Percentiles rank a stretch among this genome's conserved stretches.
Evolutionary conservation across 345 rosid genomes (phyloP).

Genomic region (Passiflora organensis): DNA sequence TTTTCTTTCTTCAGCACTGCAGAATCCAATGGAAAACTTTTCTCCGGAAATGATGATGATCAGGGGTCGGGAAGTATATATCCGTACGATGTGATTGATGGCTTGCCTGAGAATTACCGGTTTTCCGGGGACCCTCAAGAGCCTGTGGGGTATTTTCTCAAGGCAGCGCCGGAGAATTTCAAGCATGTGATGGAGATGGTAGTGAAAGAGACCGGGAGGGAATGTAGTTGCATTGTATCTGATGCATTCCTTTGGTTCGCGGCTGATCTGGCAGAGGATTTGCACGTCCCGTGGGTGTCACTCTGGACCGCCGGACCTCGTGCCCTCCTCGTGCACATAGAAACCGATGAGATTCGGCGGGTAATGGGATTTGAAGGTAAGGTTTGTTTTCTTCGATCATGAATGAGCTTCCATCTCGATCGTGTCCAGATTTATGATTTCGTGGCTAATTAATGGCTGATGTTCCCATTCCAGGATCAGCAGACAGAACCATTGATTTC

Average conservation of each 20-base stretch:
- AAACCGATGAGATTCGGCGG: conserved; percentile 28
- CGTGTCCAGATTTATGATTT: no score
- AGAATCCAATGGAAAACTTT: conserved; percentile 20
- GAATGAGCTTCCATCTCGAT: neutral
- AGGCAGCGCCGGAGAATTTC: conserved; percentile 33
- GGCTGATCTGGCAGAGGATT: conserved; percentile 35
- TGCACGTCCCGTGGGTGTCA: conserved; percentile 47
- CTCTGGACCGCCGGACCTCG: conserved; percentile 48
- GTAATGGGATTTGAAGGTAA: conserved; percentile 13
- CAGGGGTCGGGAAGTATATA: conserved; percentile 2
- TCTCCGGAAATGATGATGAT: conserved; percentile 21
- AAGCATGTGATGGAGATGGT: conserved; percentile 20
- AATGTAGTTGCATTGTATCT: conserved; percentile 31
- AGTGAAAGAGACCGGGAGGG: conserved; percentile 23
- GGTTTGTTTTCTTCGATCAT: neutral
- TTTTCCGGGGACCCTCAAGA: conserved; percentile 24
- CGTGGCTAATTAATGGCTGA: no score
- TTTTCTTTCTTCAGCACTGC: neutral
- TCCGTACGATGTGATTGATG: conserved; percentile 29
- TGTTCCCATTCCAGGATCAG: conserved; percentile 17
- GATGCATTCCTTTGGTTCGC: conserved; percentile 59
- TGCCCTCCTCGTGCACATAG: conserved; percentile 32
- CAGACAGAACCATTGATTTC: conserved; percentile 28
- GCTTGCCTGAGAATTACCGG: conserved; percentile 30
- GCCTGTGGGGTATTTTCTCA: conserved; percentile 32